These are phyloP conservation scores for Tricladium varicosporioides DNA, from an alignment of 2,329 filamentous ascomycete genomes.

Conservation along the genomic window DNA sequence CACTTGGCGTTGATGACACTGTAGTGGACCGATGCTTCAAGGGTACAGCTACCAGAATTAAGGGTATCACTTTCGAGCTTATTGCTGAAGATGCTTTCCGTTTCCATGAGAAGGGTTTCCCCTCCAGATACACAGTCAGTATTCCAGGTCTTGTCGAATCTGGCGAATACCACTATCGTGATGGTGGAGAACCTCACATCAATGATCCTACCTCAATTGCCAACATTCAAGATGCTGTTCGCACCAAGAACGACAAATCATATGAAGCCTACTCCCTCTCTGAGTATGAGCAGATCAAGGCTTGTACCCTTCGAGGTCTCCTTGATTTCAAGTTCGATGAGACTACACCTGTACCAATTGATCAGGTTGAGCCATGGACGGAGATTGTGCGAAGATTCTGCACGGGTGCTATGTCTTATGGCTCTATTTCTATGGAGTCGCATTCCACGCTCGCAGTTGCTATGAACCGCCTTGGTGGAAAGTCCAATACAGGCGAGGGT, in stretches of 20 bases:
- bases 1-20: conserved; percentile 85
- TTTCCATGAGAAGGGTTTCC: conserved; percentile 91
- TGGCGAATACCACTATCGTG: conserved; percentile 97
- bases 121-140: conserved; percentile 71
- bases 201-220: conserved; percentile 94
- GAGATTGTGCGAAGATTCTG: conserved; percentile 96
- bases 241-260: conserved; percentile 97
- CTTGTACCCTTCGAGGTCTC: conserved; percentile 89
- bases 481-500: conserved; percentile 97
- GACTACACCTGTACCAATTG: conserved; percentile 79
- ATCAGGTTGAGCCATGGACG: conserved; percentile 97
- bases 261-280: conserved; percentile 94
- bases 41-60: conserved; percentile 90
- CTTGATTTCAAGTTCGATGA: conserved; percentile 96
- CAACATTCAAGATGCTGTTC: conserved; percentile 94
- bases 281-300: conserved; percentile 95
- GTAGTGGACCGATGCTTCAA: conserved; percentile 95
- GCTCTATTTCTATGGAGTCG: conserved; percentile 97
- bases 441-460: conserved; percentile 94
- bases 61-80: conserved; percentile 88
- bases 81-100: conserved; percentile 94
- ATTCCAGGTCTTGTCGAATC: conserved; percentile 84
- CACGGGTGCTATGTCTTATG: conserved; percentile 97
- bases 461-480: conserved; percentile 95
- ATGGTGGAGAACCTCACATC: conserved; percentile 91